Evolutionary conservation across 1,284 basidiomycete species (phyloP).

Genomic region (Cryptococcus floricola): DNA sequence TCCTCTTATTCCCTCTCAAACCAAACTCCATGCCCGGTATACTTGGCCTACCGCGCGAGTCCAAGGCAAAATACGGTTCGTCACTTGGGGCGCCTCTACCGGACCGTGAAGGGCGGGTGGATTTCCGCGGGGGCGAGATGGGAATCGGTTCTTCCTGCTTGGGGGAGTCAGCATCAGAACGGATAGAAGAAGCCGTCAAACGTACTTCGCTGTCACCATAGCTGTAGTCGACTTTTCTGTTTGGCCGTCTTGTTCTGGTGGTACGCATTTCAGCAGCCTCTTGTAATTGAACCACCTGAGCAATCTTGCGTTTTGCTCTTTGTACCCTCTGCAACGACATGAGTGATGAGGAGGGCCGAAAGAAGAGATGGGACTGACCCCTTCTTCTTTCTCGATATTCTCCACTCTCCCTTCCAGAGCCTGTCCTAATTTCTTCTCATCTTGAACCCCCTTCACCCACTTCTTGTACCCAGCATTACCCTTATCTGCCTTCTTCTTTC

Average conservation of each 20-base stretch:
- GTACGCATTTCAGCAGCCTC: slow-evolving; percentile 35
- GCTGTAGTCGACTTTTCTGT: slow-evolving; percentile 40
- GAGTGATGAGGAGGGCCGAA: background rate
- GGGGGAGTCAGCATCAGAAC: background rate
- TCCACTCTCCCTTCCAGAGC: slow-evolving; percentile 30
- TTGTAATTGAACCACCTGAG: slow-evolving; percentile 20
- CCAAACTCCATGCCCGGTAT: slow-evolving; percentile 27
- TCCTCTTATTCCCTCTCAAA: slow-evolving; percentile 10
- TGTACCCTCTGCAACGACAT: slow-evolving; percentile 22
- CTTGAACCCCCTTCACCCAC: slow-evolving; percentile 20
- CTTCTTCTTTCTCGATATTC: slow-evolving; percentile 41
- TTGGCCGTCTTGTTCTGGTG: slow-evolving; percentile 38
- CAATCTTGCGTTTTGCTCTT: slow-evolving; percentile 25
- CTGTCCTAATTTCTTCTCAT: slow-evolving; percentile 30
- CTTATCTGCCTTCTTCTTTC: slow-evolving; percentile 10
- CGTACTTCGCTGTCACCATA: slow-evolving; percentile 16
- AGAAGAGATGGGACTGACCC: slow-evolving; percentile 16
- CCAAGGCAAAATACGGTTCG: slow-evolving; percentile 5
- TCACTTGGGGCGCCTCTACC: background rate
- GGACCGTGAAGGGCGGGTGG: background rate
- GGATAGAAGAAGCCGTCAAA: background rate
- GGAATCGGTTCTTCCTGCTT: background rate
- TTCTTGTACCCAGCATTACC: slow-evolving; percentile 9
- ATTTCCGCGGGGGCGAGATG: background rate
- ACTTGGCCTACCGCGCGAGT: slow-evolving; percentile 17